A percentile compares a stretch with the other conserved stretches of the same genome.
phyloP scores from a whole-genome alignment of 1,284 basidiomycete species.

The Boletus sp. region DNA sequence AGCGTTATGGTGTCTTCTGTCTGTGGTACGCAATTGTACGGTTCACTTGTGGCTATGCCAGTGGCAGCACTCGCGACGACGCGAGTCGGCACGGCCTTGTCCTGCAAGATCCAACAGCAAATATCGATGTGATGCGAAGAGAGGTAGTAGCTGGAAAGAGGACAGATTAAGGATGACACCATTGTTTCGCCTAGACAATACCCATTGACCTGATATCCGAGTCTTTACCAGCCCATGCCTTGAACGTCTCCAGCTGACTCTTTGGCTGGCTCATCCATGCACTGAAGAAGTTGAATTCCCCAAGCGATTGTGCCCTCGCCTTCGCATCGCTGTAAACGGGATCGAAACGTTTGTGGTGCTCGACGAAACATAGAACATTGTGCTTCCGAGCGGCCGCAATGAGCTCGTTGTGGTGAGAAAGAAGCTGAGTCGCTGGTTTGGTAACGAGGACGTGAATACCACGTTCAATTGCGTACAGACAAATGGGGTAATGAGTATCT shows the following conservation, averaged over 20 bases:
- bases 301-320: constrained; percentile 70
- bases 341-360: constrained; percentile 87
- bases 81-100: constrained; percentile 70
- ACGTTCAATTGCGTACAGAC: constrained; percentile 79
- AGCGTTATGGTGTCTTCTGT: constrained; percentile 96
- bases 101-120: constrained; percentile 89
- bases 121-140: constrained; percentile 93
- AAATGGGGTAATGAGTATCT: constrained; percentile 86
- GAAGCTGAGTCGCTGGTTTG: constrained; percentile 86
- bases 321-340: constrained; percentile 90
- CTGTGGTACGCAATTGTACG: constrained; percentile 77
- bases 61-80: constrained; percentile 86
- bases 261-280: constrained; percentile 96
- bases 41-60: constrained; percentile 84
- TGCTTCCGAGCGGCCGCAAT: constrained; percentile 72
- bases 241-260: constrained; percentile 90
- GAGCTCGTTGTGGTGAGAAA: constrained; percentile 78
- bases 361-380: constrained; percentile 86
- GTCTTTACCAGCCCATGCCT: constrained; percentile 91
- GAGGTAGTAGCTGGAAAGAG: constrained; percentile 73
- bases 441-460: constrained; percentile 88
- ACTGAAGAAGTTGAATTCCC: constrained; percentile 90
- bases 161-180: neutral
- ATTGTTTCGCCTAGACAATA: neutral
- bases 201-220: constrained; percentile 74